Evolutionary conservation across 2,329 filamentous ascomycete genomes (phyloP).

Genomic region (Ceratocystis eucalypticola): DNA sequence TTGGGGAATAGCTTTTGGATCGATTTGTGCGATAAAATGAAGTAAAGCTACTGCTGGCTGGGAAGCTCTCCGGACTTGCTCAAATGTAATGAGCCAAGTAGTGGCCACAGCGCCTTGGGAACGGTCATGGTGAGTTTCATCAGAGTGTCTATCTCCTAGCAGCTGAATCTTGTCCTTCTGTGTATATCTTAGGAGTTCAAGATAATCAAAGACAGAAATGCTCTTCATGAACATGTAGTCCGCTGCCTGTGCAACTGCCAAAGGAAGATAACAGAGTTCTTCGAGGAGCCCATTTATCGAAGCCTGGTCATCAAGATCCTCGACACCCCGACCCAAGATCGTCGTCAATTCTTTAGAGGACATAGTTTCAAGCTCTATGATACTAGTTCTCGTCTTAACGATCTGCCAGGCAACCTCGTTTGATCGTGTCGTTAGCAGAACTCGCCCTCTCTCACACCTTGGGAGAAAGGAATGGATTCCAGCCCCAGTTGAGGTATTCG

Average conservation of each 20-base stretch:
- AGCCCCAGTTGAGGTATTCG: background rate
- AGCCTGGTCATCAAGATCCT: background rate
- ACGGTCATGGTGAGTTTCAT: background rate
- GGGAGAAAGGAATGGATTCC: conserved; percentile 24
- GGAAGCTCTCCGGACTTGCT: background rate
- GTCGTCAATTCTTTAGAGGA: background rate
- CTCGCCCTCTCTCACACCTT: conserved; percentile 5
- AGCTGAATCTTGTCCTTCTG: background rate
- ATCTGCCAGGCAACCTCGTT: background rate
- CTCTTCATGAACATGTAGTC: conserved; percentile 18
- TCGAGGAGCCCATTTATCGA: background rate
- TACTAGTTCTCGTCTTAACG: background rate
- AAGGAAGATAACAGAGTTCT: conserved; percentile 17
- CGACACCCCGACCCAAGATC: background rate
- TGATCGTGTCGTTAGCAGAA: conserved; percentile 14
- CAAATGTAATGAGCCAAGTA: background rate
- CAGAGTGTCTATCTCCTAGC: background rate
- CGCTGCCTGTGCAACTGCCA: conserved; percentile 20
- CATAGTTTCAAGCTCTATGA: background rate
- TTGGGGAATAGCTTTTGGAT: background rate
- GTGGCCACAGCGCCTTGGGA: background rate
- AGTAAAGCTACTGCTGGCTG: background rate
- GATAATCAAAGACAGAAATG: background rate
- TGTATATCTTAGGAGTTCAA: background rate
- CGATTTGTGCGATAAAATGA: background rate